These are phyloP conservation scores for Suillus hirtellus DNA, from an alignment of 768 basidiomycete genomes.

Conservation along the genomic window DNA sequence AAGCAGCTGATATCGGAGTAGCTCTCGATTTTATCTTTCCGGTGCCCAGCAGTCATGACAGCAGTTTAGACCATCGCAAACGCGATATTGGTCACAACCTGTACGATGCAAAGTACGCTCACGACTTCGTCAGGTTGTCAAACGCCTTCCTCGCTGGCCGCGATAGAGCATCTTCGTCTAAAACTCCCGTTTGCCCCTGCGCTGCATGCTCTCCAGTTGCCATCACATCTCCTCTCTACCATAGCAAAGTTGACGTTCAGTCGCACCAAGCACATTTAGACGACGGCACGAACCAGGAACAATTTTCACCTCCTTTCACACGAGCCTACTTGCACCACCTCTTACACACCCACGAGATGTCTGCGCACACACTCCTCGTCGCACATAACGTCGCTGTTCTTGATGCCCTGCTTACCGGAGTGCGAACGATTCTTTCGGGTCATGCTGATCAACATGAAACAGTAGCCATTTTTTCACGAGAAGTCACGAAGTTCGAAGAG, in stretches of 20 bases:
- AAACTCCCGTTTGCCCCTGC: conserved; percentile 45
- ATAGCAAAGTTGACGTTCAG: conserved; percentile 44
- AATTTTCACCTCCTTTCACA: conserved; percentile 36
- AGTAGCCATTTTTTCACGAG: conserved; percentile 37
- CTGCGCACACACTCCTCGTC: conserved; percentile 70
- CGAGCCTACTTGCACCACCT: conserved; percentile 83
- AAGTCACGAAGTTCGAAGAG: conserved; percentile 51
- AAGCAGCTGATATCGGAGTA: conserved; percentile 67
- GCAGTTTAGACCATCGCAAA: background rate
- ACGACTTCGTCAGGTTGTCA: conserved; percentile 56
- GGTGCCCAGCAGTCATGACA: conserved; percentile 19
- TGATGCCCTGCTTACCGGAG: conserved; percentile 59
- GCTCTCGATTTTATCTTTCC: conserved; percentile 83
- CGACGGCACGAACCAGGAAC: background rate
- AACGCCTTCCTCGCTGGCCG: conserved; percentile 31
- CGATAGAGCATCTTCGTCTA: background rate
- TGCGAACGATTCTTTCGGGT: conserved; percentile 42
- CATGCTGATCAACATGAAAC: conserved; percentile 3
- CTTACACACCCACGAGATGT: conserved; percentile 89
- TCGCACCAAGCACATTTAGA: conserved; percentile 17
- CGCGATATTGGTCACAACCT: conserved; percentile 71
- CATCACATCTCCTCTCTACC: conserved; percentile 38
- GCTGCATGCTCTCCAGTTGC: conserved; percentile 54
- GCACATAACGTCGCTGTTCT: conserved; percentile 77
- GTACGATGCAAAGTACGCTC: conserved; percentile 55